Base-by-base conservation (phyloP, 306 rosid species). In the Hippophae gyantsensis region DNA sequence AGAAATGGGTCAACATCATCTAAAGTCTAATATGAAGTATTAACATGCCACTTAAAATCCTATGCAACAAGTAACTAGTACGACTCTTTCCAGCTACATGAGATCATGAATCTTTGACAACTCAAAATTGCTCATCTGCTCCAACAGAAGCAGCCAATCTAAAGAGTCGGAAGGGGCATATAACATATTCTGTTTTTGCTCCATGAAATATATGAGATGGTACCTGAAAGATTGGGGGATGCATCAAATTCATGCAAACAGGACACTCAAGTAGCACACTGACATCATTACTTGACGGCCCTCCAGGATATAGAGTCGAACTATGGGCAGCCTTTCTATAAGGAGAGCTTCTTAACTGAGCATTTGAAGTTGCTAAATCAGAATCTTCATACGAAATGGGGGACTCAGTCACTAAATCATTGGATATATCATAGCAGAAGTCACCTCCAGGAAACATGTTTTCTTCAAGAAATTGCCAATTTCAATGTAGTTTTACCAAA, bases 151-250 rank as follows among this genome's bases (percentile, higher is more conserved):
- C 38, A 32, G 38, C 5, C 38, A 47, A 47, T 47, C 10, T 47
- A 13, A 47, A 47, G 38, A 32, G 4, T 32, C 38, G 3, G 38
- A 32, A 3, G 3, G 4, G 5, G 38, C 57, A 18, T 3, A 12
- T 7, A 53, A 23, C 41, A 38, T 53, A 53, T 10, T 18, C 40
- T 18, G 41, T 23, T 53, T 25, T 14, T 1, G 6, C 9, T 14
- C 10, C 2, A 27, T 53, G 57, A 23, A 69, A 63, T 48, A 43
- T 13, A 43, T 4, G 56, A 48, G 44, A 5, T 42, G 32, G 25
- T 76, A 80, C 85, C 85, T 80, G 85, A 66, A 76, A 70, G 67
- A 80, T 80, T 52, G 85, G 79, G 70, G 82, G 82, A 55, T 72
- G 65, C 85, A 76, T 80, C 57, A 80, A 59, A 73, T 67, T 70